Evolutionary conservation across 495 filamentous ascomycete species (phyloP).

Genomic region (Rhypophila decipiens): DNA sequence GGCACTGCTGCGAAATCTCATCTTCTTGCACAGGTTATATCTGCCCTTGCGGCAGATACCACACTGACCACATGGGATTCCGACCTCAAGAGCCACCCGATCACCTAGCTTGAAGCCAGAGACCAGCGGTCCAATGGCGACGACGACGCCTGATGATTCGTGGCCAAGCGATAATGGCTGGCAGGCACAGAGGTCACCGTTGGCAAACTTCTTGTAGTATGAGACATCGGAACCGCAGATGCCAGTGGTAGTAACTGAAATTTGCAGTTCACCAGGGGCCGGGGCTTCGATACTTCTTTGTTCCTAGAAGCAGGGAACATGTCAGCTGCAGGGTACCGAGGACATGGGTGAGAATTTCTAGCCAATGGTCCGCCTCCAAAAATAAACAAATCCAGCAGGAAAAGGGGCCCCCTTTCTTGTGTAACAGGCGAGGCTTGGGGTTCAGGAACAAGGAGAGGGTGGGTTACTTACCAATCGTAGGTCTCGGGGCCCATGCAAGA

Average conservation of each 20-base stretch:
- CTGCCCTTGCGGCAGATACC: conserved; percentile 64
- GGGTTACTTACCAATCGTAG: conserved; percentile 42
- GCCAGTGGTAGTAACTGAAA: conserved; percentile 66
- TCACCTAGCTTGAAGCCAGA: conserved; percentile 56
- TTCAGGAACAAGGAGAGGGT: conserved; percentile 8
- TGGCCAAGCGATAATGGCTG: conserved; percentile 71
- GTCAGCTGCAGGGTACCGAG: conserved; percentile 12
- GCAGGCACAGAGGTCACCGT: conserved; percentile 72
- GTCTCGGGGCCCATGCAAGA: conserved; percentile 45
- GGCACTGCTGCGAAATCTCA: conserved; percentile 79
- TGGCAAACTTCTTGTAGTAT: conserved; percentile 80
- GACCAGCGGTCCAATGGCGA: conserved; percentile 53
- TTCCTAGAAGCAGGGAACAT: conserved; percentile 28
- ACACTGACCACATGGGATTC: conserved; percentile 73
- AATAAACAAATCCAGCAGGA: conserved; percentile 8
- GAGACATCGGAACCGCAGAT: conserved; percentile 81
- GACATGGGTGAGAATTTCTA: conserved; percentile 10
- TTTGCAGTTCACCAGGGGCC: conserved; percentile 56
- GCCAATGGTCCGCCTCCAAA: conserved; percentile 12
- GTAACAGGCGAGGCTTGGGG: conserved; percentile 19
- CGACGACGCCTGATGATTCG: conserved; percentile 68
- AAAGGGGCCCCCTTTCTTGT: conserved; percentile 9
- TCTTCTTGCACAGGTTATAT: conserved; percentile 82
- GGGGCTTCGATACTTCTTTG: conserved; percentile 41
- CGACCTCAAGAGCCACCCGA: conserved; percentile 83